phyloP scores from a whole-genome alignment of 306 rosid species.

The Potentilla sterilis region DNA sequence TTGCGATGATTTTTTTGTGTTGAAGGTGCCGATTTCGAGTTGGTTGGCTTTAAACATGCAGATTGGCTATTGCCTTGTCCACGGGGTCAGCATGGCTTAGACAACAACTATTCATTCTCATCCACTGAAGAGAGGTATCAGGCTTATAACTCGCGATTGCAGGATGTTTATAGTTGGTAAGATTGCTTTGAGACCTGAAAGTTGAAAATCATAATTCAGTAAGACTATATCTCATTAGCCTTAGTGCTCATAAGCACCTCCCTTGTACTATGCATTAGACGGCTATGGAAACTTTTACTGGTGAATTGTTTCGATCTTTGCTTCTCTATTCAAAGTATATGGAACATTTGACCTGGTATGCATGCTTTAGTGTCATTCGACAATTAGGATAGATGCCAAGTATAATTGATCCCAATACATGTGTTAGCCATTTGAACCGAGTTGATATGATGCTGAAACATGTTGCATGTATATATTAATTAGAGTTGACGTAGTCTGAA shows the following conservation, averaged over 20 bases:
- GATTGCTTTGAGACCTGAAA: slow-evolving; percentile 92
- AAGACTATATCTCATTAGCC: slow-evolving; percentile 69
- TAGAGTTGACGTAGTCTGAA: neutral
- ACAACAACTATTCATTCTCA: slow-evolving; percentile 77
- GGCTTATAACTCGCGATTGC: slow-evolving; percentile 74
- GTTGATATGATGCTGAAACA: slow-evolving; percentile 34
- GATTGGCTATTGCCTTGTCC: slow-evolving; percentile 96
- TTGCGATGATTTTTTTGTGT: slow-evolving; percentile 90
- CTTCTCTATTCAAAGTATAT: slow-evolving; percentile 27
- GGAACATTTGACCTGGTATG: slow-evolving; percentile 37
- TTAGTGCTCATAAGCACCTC: slow-evolving; percentile 63
- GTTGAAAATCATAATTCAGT: slow-evolving; percentile 60
- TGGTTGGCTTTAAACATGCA: slow-evolving; percentile 99
- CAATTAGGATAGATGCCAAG: slow-evolving; percentile 1
- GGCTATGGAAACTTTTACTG: slow-evolving; percentile 47
- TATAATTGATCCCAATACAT: slow-evolving; percentile 5
- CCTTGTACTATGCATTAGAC: slow-evolving; percentile 63
- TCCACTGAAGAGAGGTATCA: slow-evolving; percentile 93
- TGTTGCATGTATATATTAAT: slow-evolving; percentile 7
- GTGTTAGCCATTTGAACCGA: neutral
- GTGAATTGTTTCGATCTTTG: slow-evolving; percentile 45
- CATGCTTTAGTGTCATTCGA: slow-evolving; percentile 6
- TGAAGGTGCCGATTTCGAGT: slow-evolving; percentile 99
- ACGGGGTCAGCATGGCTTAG: slow-evolving; percentile 97
- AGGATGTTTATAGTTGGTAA: slow-evolving; percentile 99